Evolutionary conservation across 2,329 filamentous ascomycete genomes (phyloP).

Genomic region (Trichoderma sp.): DNA sequence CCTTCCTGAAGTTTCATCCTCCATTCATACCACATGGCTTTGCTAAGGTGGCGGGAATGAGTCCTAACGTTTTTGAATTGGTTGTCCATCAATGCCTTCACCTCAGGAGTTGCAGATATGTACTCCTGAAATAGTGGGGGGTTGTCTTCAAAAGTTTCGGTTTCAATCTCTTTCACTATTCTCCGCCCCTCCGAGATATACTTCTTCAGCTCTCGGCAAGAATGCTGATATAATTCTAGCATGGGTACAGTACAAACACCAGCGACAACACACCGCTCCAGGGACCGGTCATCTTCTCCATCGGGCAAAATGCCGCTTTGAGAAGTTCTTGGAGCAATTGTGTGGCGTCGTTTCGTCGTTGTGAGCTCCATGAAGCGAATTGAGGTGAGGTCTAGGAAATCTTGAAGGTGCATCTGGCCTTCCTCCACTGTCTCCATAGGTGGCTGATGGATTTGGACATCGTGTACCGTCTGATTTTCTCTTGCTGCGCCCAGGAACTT

Average conservation of each 20-base stretch:
- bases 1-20: constrained; percentile 83
- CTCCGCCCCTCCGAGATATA: constrained; percentile 93
- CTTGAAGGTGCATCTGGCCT: constrained; percentile 77
- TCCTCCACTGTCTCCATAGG: constrained; percentile 55
- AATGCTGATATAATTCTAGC: constrained; percentile 93
- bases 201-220: constrained; percentile 92
- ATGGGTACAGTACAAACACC: constrained; percentile 90
- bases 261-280: constrained; percentile 83
- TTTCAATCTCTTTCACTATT: constrained; percentile 89
- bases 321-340: constrained; percentile 63
- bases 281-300: constrained; percentile 56
- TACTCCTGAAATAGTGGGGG: constrained; percentile 92
- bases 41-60: constrained; percentile 85
- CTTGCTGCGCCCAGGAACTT: constrained; percentile 59
- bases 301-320: constrained; percentile 48
- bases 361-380: constrained; percentile 98
- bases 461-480: constrained; percentile 51
- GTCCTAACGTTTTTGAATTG: constrained; percentile 98
- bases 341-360: constrained; percentile 92
- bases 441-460: constrained; percentile 51
- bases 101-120: constrained; percentile 78
- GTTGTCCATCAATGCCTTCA: constrained; percentile 87
- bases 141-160: constrained; percentile 85
- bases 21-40: constrained; percentile 98
- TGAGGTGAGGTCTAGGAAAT: constrained; percentile 92